Conservation (phyloP, 768 basidiomycete genomes). For the Suillus sp. region DNA sequence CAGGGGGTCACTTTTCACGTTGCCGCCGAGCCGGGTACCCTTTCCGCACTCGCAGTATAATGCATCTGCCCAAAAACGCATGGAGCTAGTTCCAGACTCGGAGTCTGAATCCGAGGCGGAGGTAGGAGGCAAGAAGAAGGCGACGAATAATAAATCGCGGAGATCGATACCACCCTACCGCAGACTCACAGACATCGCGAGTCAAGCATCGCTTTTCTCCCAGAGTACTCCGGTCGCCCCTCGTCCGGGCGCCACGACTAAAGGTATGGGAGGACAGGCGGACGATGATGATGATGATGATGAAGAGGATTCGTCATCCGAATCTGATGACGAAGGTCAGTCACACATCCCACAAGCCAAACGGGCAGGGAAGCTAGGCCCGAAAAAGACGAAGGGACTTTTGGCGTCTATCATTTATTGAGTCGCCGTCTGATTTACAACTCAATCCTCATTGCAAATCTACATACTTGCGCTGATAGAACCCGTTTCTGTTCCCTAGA, state of each 20-base stretch:
- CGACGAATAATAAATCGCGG: constrained; percentile 16
- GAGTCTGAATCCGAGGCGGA: constrained; percentile 39
- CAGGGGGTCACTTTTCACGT: constrained; percentile 47
- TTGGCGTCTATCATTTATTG: background rate
- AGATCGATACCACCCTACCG: constrained; percentile 38
- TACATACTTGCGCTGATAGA: background rate
- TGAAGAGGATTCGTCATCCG: constrained; percentile 37
- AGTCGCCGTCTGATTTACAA: background rate
- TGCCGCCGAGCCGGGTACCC: constrained; percentile 52
- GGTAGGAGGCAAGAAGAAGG: constrained; percentile 35
- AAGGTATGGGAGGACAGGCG: constrained; percentile 13
- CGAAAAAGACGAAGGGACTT: constrained; percentile 29
- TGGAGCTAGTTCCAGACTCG: constrained; percentile 20
- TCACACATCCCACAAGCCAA: constrained; percentile 62
- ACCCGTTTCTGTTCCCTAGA: background rate
- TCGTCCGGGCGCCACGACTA: constrained; percentile 29
- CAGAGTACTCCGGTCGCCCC: constrained; percentile 36
- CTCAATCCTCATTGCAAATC: background rate
- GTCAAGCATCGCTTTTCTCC: constrained; percentile 35
- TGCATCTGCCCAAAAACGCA: constrained; percentile 16
- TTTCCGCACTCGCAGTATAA: constrained; percentile 56
- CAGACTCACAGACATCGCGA: constrained; percentile 53
- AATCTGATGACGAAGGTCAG: constrained; percentile 34
- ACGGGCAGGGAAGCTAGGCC: constrained; percentile 47
- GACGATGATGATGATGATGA: constrained; percentile 36